phyloP scores from a whole-genome alignment of 805 yeast species.

The Candida patagonica region DNA sequence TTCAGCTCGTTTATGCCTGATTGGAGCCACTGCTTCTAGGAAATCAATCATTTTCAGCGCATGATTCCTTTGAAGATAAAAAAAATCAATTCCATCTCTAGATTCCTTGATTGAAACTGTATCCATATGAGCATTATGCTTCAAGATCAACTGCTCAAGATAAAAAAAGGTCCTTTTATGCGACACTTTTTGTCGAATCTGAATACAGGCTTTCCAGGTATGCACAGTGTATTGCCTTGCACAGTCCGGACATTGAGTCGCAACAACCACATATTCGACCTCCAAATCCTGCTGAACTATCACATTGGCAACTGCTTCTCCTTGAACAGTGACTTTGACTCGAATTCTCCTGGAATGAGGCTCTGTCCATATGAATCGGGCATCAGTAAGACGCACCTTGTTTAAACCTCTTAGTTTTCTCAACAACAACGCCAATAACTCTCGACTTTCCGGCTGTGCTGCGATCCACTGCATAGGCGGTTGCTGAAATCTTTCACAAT shows the following conservation, averaged over 20 bases:
- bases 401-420: conserved; percentile 80
- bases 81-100: conserved; percentile 88
- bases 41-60: conserved; percentile 90
- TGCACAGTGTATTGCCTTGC: conserved; percentile 88
- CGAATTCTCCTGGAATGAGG: conserved; percentile 93
- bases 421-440: conserved; percentile 80
- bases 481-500: conserved; percentile 91
- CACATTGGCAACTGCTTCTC: conserved; percentile 85
- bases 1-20: conserved; percentile 71
- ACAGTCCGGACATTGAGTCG: conserved; percentile 97
- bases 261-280: conserved; percentile 86
- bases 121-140: conserved; percentile 84
- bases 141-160: conserved; percentile 84
- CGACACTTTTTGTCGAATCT: conserved; percentile 88
- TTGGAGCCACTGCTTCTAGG: conserved; percentile 71
- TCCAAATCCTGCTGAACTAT: conserved; percentile 88
- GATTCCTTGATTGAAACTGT: conserved; percentile 84
- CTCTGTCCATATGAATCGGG: conserved; percentile 93
- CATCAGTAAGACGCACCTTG: conserved; percentile 83
- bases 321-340: conserved; percentile 83
- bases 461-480: conserved; percentile 93
- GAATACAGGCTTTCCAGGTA: conserved; percentile 96
- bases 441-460: conserved; percentile 88
- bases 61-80: conserved; percentile 76
- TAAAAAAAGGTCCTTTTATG: conserved; percentile 91